Conservation (phyloP, 768 basidiomycete genomes). For the Podaxis sp. region DNA sequence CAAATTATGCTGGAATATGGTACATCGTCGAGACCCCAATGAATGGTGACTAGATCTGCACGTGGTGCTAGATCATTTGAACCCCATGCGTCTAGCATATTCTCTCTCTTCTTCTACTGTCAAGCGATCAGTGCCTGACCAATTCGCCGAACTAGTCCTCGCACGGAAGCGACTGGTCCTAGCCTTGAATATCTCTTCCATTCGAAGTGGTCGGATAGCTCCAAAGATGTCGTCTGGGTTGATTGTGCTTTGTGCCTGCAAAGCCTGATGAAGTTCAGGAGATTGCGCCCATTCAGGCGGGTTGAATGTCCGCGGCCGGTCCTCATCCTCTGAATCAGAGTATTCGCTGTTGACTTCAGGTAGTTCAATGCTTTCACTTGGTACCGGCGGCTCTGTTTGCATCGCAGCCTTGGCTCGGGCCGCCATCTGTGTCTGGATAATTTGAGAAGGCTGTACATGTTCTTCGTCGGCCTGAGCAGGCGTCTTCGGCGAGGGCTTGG, state of each 20-base stretch:
- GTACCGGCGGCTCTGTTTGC: conserved; percentile 39
- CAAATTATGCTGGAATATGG: background rate
- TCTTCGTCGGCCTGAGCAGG: conserved; percentile 42
- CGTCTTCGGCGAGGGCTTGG: conserved; percentile 33
- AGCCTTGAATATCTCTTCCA: conserved; percentile 90
- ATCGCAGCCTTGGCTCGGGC: conserved; percentile 62
- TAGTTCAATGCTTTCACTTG: conserved; percentile 83
- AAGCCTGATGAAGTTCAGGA: conserved; percentile 74
- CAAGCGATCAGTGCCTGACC: conserved; percentile 88
- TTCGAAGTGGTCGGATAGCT: conserved; percentile 74
- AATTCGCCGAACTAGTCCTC: conserved; percentile 92
- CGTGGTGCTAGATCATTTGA: conserved; percentile 29
- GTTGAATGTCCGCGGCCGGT: conserved; percentile 65
- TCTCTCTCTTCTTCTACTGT: conserved; percentile 81
- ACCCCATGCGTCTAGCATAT: conserved; percentile 92
- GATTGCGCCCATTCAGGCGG: conserved; percentile 91
- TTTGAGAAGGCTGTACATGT: conserved; percentile 54
- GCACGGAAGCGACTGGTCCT: conserved; percentile 81
- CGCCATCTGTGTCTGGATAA: conserved; percentile 66
- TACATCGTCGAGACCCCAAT: background rate
- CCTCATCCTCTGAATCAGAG: conserved; percentile 93
- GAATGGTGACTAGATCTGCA: background rate
- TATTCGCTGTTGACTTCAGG: conserved; percentile 97
- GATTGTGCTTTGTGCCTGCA: conserved; percentile 79
- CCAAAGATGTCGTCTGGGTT: conserved; percentile 94